Conservation (phyloP, 2,329 filamentous ascomycete genomes). For the Trichophyton verrucosum region DNA sequence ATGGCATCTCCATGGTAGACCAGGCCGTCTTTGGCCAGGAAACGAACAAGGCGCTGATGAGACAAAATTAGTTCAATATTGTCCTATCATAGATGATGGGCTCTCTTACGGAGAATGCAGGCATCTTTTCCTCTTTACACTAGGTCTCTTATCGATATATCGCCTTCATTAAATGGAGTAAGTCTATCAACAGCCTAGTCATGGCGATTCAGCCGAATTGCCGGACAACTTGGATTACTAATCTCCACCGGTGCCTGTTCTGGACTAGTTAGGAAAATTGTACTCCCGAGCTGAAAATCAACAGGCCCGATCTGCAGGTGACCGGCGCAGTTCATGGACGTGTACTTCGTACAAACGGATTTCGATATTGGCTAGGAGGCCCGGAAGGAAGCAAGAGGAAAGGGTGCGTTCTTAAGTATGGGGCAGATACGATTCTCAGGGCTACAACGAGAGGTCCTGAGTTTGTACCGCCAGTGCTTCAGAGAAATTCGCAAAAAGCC, state of each 20-base stretch:
- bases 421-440: conserved; percentile 49
- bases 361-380: background rate
- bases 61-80: background rate
- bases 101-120: conserved; percentile 3
- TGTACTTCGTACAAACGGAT: background rate
- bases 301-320: background rate
- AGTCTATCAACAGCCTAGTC: background rate
- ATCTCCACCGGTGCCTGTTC: background rate
- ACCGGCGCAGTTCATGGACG: background rate
- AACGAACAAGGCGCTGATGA: conserved; percentile 55
- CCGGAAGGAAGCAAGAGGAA: background rate
- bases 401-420: no score
- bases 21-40: conserved; percentile 57
- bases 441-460: conserved; percentile 77
- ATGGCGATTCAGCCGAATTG: background rate
- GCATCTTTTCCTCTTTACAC: background rate
- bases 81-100: background rate
- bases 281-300: background rate
- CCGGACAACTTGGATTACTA: background rate
- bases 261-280: background rate
- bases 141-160: background rate
- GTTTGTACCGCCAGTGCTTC: conserved; percentile 75
- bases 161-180: background rate
- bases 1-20: conserved; percentile 65
- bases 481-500: conserved; percentile 74